phyloP scores from a whole-genome alignment of 148 eudicot genomes.

The Rhododendron simsii region DNA sequence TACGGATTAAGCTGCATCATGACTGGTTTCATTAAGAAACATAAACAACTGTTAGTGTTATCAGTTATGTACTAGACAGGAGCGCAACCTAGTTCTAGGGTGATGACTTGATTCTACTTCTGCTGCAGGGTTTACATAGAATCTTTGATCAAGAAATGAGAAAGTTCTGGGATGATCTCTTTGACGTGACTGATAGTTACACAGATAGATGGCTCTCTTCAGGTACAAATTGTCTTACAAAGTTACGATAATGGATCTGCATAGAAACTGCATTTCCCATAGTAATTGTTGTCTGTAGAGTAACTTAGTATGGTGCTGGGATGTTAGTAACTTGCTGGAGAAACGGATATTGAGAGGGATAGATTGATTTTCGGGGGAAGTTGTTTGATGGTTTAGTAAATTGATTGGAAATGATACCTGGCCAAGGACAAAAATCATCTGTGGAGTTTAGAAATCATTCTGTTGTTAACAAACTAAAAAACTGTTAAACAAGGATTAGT shows the following conservation, averaged over 20 bases:
- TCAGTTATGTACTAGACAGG: background rate
- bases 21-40: background rate
- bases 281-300: background rate
- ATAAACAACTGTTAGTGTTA: background rate
- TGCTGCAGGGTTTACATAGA: slow-evolving; percentile 2
- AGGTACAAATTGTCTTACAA: slow-evolving; percentile 41
- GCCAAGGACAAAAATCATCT: background rate
- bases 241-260: slow-evolving; percentile 4
- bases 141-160: background rate
- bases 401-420: background rate
- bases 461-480: background rate
- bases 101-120: background rate
- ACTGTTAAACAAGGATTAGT: background rate
- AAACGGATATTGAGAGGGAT: background rate
- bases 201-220: slow-evolving; percentile 95
- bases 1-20: background rate
- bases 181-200: slow-evolving; percentile 68
- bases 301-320: background rate
- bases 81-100: background rate
- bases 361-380: background rate
- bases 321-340: background rate
- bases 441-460: background rate
- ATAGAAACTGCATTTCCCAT: background rate
- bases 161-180: slow-evolving; percentile 55
- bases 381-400: background rate